Conservation (phyloP, 108 stramenopile species). For the Chaetoceros muelleri region DNA sequence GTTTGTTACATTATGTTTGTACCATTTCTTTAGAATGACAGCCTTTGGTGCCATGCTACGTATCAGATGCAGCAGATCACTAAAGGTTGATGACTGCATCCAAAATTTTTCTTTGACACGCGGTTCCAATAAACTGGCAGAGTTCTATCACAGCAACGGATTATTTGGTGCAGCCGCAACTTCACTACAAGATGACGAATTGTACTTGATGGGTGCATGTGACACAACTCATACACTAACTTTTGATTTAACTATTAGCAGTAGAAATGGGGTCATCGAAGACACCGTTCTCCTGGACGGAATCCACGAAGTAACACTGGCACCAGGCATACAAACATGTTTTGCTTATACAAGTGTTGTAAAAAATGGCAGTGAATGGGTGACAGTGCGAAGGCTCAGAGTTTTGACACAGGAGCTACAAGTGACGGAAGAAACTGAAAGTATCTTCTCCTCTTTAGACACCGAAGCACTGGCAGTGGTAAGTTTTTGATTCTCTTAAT, state of each 20-base stretch:
- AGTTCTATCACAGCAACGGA: slow-evolving; percentile 17
- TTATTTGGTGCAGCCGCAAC: slow-evolving; percentile 27
- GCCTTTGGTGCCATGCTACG: slow-evolving; percentile 1
- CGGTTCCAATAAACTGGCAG: slow-evolving; percentile 9
- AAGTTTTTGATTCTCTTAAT: background rate
- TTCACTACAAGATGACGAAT: slow-evolving; percentile 3
- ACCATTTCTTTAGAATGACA: background rate
- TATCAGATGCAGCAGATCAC: background rate
- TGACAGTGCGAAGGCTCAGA: slow-evolving; percentile 29
- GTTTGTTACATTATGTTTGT: background rate
- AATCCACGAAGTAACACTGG: slow-evolving; percentile 17
- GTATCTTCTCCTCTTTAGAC: slow-evolving; percentile 26
- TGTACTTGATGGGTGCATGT: slow-evolving; percentile 34
- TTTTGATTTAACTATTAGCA: slow-evolving; percentile 21
- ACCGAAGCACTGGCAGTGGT: slow-evolving; percentile 31
- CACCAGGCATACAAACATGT: slow-evolving; percentile 36
- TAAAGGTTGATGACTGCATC: background rate
- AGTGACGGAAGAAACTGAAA: slow-evolving; percentile 26
- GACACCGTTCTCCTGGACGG: slow-evolving; percentile 8
- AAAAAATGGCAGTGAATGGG: slow-evolving; percentile 6
- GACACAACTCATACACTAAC: slow-evolving; percentile 24
- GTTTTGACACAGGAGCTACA: slow-evolving; percentile 18
- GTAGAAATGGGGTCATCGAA: slow-evolving; percentile 2
- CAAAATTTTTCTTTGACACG: too few species aligned
- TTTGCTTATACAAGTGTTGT: slow-evolving; percentile 38